Conservation (phyloP, 2,329 filamentous ascomycete species). For the Botryotinia narcissicola region DNA sequence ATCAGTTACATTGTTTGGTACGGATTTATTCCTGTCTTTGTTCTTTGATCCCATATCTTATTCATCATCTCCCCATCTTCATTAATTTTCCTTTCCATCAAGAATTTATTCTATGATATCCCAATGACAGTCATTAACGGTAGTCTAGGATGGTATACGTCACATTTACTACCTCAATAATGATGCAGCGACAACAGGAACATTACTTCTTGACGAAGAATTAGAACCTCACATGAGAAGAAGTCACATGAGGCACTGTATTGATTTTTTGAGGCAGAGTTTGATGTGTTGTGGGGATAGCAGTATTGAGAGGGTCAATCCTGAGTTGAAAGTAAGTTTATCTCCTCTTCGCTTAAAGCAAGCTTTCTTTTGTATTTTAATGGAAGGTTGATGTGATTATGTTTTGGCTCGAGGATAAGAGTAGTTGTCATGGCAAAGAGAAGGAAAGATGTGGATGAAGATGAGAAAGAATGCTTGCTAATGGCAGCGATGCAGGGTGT, state of each 20-base stretch:
- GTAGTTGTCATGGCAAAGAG: neutral
- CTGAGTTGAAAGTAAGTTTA: neutral
- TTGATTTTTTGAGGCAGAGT: conserved; percentile 25
- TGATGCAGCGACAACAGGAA: neutral
- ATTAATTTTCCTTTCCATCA: neutral
- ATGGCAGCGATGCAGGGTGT: neutral
- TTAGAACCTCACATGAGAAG: conserved; percentile 6
- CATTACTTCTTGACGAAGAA: neutral
- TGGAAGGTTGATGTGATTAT: accelerated
- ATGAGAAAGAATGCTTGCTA: neutral
- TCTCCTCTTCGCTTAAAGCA: neutral
- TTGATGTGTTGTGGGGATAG: conserved; percentile 25
- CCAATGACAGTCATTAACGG: neutral
- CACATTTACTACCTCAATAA: conserved; percentile 2
- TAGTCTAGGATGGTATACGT: neutral
- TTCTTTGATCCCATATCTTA: neutral
- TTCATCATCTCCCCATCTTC: neutral
- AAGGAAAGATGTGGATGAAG: neutral
- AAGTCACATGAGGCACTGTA: conserved; percentile 20
- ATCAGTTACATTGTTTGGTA: conserved; percentile 17
- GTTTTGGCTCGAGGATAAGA: neutral
- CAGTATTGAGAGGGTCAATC: conserved; percentile 16
- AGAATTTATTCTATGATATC: neutral
- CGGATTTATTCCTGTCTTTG: neutral
- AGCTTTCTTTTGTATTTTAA: accelerated